These are phyloP conservation scores for Coniochaeta ligniaria DNA, from an alignment of 2,329 filamentous ascomycete species.

Conservation along the genomic window DNA sequence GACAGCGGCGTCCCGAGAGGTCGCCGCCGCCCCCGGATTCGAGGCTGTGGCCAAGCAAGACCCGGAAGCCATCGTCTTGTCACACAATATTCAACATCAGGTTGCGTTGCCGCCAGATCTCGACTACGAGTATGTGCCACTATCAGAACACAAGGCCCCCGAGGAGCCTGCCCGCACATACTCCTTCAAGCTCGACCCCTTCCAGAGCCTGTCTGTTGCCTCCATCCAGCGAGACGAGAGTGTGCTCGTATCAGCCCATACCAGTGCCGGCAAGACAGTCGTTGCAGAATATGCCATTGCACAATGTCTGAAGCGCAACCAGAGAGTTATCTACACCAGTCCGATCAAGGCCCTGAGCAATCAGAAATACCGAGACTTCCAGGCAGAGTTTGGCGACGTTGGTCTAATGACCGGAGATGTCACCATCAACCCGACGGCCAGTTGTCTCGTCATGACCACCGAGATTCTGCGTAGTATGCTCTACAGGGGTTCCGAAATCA, in stretches of 20 bases:
- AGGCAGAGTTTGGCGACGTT: constrained; percentile 91
- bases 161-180: constrained; percentile 77
- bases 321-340: constrained; percentile 98
- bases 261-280: constrained; percentile 95
- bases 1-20: constrained; percentile 87
- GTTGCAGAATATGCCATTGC: constrained; percentile 98
- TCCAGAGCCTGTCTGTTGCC: constrained; percentile 89
- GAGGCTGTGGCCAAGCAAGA: constrained; percentile 50
- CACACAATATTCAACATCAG: constrained; percentile 98
- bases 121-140: constrained; percentile 90
- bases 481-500: constrained; percentile 96
- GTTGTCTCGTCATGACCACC: constrained; percentile 97
- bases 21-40: constrained; percentile 70
- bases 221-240: constrained; percentile 96
- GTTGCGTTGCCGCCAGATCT: constrained; percentile 90
- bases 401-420: constrained; percentile 99
- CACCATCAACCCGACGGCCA: constrained; percentile 97
- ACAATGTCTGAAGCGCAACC: constrained; percentile 93
- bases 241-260: constrained; percentile 93
- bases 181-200: constrained; percentile 90
- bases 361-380: constrained; percentile 97
- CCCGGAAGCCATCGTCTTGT: constrained; percentile 67
- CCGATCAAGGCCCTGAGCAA: constrained; percentile 98
- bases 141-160: constrained; percentile 88
- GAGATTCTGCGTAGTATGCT: constrained; percentile 99